These are phyloP conservation scores for Leccinum ochraceum DNA, from an alignment of 768 basidiomycete species.

Conservation along the genomic window DNA sequence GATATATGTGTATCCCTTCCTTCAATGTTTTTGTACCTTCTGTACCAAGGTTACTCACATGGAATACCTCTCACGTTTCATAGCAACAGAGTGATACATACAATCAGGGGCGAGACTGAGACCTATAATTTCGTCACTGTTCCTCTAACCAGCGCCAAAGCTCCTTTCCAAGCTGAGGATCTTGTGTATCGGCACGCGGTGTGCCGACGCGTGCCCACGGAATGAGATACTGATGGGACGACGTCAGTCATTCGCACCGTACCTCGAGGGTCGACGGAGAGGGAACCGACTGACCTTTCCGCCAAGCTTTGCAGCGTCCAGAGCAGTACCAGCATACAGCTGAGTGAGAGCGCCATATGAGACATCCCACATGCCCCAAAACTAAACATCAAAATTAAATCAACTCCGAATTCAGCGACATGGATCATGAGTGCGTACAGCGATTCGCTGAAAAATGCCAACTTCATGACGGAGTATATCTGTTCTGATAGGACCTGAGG, in stretches of 20 bases:
- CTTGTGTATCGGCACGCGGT: slow-evolving; percentile 4
- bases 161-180: slow-evolving; percentile 12
- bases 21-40: neutral
- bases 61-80: neutral
- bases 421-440: slow-evolving; percentile 2
- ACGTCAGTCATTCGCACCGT: no score
- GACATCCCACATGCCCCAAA: neutral
- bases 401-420: neutral
- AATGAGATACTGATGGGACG: slow-evolving; percentile 4
- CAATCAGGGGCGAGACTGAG: neutral
- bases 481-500: slow-evolving; percentile 6
- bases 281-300: slow-evolving; percentile 3
- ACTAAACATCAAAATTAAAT: neutral
- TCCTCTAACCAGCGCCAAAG: slow-evolving; percentile 16
- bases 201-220: slow-evolving; percentile 8
- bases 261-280: neutral
- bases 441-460: neutral
- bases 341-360: slow-evolving; percentile 11
- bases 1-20: neutral
- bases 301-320: slow-evolving; percentile 5
- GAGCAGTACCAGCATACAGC: slow-evolving; percentile 12
- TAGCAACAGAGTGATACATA: neutral
- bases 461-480: slow-evolving; percentile 2
- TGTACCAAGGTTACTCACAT: neutral
- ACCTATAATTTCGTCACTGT: slow-evolving; percentile 4